Evolutionary conservation across 2,329 filamentous ascomycete genomes (phyloP).

Genomic region (Berkeleyomyces rouxiae): DNA sequence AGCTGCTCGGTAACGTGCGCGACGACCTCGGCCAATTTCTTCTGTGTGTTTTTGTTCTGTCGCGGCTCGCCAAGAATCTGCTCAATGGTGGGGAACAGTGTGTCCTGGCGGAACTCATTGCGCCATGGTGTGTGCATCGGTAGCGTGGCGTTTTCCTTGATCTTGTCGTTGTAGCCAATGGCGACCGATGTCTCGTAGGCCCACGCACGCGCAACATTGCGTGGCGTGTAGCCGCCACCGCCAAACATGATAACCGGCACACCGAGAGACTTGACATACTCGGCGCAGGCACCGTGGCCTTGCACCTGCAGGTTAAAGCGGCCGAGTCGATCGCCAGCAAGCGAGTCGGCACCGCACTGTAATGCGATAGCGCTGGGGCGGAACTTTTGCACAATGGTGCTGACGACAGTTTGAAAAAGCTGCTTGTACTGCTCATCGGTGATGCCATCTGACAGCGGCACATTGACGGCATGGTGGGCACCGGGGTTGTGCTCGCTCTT

Average conservation of each 20-base stretch:
- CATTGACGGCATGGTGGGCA: conserved; percentile 78
- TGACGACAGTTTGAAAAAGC: conserved; percentile 71
- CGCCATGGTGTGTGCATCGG: conserved; percentile 72
- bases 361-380: conserved; percentile 82
- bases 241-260: conserved; percentile 82
- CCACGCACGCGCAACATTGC: conserved; percentile 94
- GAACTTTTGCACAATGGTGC: conserved; percentile 64
- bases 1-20: conserved; percentile 71
- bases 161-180: conserved; percentile 53
- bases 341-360: conserved; percentile 87
- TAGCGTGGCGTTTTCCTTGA: conserved; percentile 45
- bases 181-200: conserved; percentile 90
- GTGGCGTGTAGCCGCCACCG: conserved; percentile 87
- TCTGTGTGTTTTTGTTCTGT: conserved; percentile 63
- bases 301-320: conserved; percentile 95
- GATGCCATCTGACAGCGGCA: conserved; percentile 79
- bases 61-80: conserved; percentile 49
- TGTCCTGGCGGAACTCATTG: conserved; percentile 75
- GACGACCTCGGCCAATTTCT: conserved; percentile 60
- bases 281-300: conserved; percentile 81
- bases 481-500: conserved; percentile 70
- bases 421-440: conserved; percentile 76
- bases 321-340: conserved; percentile 83
- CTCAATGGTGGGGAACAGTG: conserved; percentile 74
- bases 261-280: conserved; percentile 65